Conservation (phyloP, 345 rosid species). For the Lepidium aucheri region DNA sequence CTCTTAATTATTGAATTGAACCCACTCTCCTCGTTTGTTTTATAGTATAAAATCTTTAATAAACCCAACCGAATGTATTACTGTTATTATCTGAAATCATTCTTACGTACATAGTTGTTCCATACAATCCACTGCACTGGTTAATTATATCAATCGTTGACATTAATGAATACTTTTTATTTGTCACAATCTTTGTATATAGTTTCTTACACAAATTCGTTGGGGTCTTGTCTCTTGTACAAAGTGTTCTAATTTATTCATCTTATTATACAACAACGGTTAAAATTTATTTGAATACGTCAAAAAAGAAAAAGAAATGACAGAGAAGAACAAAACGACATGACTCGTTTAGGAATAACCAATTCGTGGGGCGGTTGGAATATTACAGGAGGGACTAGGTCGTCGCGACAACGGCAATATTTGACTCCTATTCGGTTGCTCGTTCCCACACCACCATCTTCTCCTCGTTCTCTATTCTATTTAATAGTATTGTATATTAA, state of each 20-base stretch:
- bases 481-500: neutral
- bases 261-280: slow-evolving; percentile 11
- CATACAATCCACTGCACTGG: no score
- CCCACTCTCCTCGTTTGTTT: neutral
- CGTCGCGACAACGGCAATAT: slow-evolving; percentile 21
- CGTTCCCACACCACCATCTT: slow-evolving; percentile 11
- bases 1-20: slow-evolving; percentile 11
- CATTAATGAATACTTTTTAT: neutral
- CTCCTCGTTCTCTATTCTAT: neutral
- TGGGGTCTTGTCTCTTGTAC: slow-evolving; percentile 6
- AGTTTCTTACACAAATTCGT: neutral
- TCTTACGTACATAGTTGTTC: no score
- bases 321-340: neutral
- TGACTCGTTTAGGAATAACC: no score
- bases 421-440: slow-evolving; percentile 9
- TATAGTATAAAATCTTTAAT: neutral
- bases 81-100: no score
- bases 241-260: neutral
- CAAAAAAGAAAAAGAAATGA: neutral
- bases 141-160: neutral
- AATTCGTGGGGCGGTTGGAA: no score
- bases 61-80: no score
- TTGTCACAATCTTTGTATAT: neutral
- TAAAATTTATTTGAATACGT: slow-evolving; percentile 3
- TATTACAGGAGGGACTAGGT: no score